Evolutionary conservation across 768 basidiomycete genomes (phyloP).

Genomic region (Trametopsis cervina): DNA sequence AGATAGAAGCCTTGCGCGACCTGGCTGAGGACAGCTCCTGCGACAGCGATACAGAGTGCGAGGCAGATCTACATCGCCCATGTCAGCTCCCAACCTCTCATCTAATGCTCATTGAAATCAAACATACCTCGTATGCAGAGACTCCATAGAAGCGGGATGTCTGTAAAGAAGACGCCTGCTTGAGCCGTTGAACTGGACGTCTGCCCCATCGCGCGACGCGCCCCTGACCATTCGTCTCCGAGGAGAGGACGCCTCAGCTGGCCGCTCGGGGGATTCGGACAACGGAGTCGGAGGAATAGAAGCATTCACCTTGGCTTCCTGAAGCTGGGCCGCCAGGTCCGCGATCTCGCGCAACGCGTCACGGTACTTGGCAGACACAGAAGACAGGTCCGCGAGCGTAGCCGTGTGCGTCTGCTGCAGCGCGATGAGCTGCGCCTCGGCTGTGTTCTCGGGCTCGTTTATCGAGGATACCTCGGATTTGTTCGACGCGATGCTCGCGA

Average conservation of each 20-base stretch:
- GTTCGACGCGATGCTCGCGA: slow-evolving; percentile 21
- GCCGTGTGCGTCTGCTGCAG: slow-evolving; percentile 81
- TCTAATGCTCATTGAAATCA: slow-evolving; percentile 10
- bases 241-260: slow-evolving; percentile 38
- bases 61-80: slow-evolving; percentile 64
- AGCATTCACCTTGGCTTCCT: slow-evolving; percentile 72
- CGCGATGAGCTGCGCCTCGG: slow-evolving; percentile 57
- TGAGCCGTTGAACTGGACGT: slow-evolving; percentile 40
- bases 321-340: slow-evolving; percentile 86
- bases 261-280: slow-evolving; percentile 37
- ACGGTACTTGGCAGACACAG: slow-evolving; percentile 75
- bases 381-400: slow-evolving; percentile 72
- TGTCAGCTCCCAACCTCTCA: slow-evolving; percentile 4
- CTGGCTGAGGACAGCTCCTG: slow-evolving; percentile 92
- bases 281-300: slow-evolving; percentile 25
- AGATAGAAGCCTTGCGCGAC: slow-evolving; percentile 77
- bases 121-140: slow-evolving; percentile 75
- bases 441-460: slow-evolving; percentile 28
- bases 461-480: slow-evolving; percentile 17
- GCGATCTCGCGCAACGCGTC: slow-evolving; percentile 89
- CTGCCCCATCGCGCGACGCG: slow-evolving; percentile 43
- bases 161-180: slow-evolving; percentile 78
- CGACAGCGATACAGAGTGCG: slow-evolving; percentile 92
- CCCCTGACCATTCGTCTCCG: slow-evolving; percentile 49
- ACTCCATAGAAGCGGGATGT: slow-evolving; percentile 81